A percentile compares a stretch with the other conserved stretches of the same genome.
phyloP scores from a whole-genome alignment of 1,284 basidiomycete genomes.

The Cystobasidiaceae sp. region DNA sequence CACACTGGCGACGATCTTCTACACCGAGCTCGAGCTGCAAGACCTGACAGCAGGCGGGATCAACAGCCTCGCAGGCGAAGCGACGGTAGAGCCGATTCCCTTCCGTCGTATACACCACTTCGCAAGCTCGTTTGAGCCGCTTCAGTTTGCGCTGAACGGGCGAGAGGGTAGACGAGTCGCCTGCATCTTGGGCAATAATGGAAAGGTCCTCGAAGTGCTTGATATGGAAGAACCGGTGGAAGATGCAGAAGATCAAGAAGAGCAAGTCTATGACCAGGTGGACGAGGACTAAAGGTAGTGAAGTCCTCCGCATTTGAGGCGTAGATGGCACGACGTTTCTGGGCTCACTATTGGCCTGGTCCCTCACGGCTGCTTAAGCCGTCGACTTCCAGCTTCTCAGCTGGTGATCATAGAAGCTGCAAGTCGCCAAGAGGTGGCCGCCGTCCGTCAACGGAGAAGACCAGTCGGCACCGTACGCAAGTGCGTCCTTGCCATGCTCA shows the following conservation, averaged over 20 bases:
- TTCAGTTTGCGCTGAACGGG: conserved; percentile 29
- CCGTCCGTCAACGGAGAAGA: conserved; percentile 49
- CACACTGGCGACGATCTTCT: too few species aligned
- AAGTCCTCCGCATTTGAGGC: too few species aligned
- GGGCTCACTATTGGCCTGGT: too few species aligned
- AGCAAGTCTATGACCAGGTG: neutral
- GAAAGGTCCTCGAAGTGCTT: conserved; percentile 21
- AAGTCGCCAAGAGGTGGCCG: conserved; percentile 67
- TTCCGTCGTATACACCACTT: conserved; percentile 12
- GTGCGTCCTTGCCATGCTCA: conserved; percentile 59
- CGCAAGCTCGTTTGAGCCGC: conserved; percentile 16
- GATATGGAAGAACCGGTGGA: conserved; percentile 29
- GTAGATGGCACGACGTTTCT: too few species aligned
- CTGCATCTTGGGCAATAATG: conserved; percentile 19
- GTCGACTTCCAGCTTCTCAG: conserved; percentile 67
- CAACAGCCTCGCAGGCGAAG: neutral
- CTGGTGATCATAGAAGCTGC: conserved; percentile 92
- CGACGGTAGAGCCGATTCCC: neutral
- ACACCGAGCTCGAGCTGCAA: neutral
- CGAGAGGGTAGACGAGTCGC: conserved; percentile 25
- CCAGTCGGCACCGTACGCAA: conserved; percentile 97
- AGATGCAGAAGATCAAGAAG: conserved; percentile 15
- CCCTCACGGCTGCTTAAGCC: neutral
- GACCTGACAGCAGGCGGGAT: neutral
- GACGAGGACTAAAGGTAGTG: too few species aligned